Base-by-base conservation (phyloP, 768 basidiomycete species). In the Neoboletus subvelutipes region DNA sequence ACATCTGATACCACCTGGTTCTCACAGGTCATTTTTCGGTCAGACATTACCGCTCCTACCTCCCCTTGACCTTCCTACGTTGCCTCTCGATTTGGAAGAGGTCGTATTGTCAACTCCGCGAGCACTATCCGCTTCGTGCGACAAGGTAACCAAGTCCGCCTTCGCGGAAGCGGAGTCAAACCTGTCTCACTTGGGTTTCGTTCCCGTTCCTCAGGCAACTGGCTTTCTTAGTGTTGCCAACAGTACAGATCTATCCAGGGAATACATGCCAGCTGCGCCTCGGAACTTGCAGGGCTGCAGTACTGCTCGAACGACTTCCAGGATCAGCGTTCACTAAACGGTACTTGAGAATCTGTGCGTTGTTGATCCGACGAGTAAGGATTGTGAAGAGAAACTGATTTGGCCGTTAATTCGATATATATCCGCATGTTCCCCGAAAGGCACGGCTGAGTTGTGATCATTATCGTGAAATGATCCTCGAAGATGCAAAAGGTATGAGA, bases 121-220 rank as follows among this genome's bases (percentile, higher is more conserved):
- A 70, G 67, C 63, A 42, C 48, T 49, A 34, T 29, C 59, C 66
- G 59, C 63, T 62, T 54, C 55, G 56, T 56, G 56, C 29, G 40
- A 51, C 55, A 17, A 17, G 20, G 36, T 47, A 60, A 41, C 47
- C 39, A 67, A 70, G 64, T 66, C 58, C 70, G 63, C 63, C 54
- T 53, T 68, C 70, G 68, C 72, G 72, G 68, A 70, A 62, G 62
- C 67, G 60, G 55, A 69, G 60, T 66, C 64, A 40, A 58, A 64
- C 64, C 17, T 24, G 43, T 55, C 50, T 42, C 24, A 31, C 22
- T 20, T 36, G n/a, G 36, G 45, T 47, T 60, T 47, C 28, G 45
- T 47, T 60, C 42, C 28, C 59, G 36, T 45, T 17, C 45, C 20
- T 24, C 36, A 29, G 50, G 36, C 37, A 18, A 37, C 51, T 36